Evolutionary conservation across 306 rosid genomes (phyloP), one percentile per base, ranked within the genome.

Genomic region (Lotus japonicus): DNA sequence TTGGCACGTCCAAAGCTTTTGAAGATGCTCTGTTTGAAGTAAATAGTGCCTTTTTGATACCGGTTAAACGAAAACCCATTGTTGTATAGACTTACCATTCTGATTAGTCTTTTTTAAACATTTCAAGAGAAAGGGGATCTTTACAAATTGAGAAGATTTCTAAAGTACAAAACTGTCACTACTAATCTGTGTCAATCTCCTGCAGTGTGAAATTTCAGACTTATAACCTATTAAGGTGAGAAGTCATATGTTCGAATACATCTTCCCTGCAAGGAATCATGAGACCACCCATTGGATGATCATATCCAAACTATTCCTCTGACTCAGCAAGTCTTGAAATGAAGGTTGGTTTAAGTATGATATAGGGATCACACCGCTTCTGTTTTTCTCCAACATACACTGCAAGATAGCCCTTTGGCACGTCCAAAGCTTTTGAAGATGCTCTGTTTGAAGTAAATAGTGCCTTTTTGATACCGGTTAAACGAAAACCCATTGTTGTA

Each of bases 261-360:
- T 21, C 26, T 21, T 21, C 26, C 1, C 2, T 21, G 26, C 26
- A 21, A 21, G 26, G 26, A 21, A 21, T 21, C 26, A 21, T 21
- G 26, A 81, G 81, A 15, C 82, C 82, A 11, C 85, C 82, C 80
- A 57, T 73, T 10, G 82, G 77, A 64, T 81, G 85, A 56, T 73
- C 66, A 73, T 67, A 81, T 33, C 82, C 74, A 50, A 77, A 73
- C 18, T 77, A 71, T 63, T 81, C 77, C 51, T 80, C 23, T 49
- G 28, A 43, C 28, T 73, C 43, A 79, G 70, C 28, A 76, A 41
- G 4, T 62, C 70, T 77, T 56, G 79, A 8, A 83, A 83, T 14
- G 76, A 58, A 41, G 83, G 38, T 38, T 83, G 71, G 16, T 17
- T 79, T 73, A 83, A 45, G 9, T 35, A 35, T 4, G 39, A 35